Percentiles rank a stretch among this genome's conserved stretches.
These are phyloP conservation scores for Aspergillus glaucus DNA, from an alignment of 2,329 filamentous ascomycete genomes.

Conservation along the genomic window DNA sequence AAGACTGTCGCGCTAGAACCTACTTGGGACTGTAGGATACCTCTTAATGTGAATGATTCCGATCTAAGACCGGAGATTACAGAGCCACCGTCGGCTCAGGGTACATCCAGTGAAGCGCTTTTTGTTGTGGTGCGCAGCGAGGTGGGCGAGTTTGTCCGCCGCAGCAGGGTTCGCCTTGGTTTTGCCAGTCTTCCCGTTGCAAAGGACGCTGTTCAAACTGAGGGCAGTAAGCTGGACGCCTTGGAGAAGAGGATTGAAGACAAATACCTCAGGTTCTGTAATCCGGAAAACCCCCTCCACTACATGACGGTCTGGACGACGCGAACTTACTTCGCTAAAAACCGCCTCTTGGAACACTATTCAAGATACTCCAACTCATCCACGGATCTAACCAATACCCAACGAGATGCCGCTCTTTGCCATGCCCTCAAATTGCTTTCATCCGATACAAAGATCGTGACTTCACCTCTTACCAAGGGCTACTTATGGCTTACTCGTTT, in stretches of 20 bases:
- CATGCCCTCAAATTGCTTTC: slow-evolving; percentile 37
- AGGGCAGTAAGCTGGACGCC: slow-evolving; percentile 22
- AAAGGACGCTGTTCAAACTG: slow-evolving; percentile 21
- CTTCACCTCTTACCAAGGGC: slow-evolving; percentile 35
- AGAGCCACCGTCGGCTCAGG: slow-evolving; percentile 19
- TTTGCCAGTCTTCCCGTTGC: slow-evolving; percentile 37
- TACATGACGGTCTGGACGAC: slow-evolving; percentile 45
- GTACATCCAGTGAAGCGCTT: slow-evolving; percentile 34
- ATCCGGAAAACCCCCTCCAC: slow-evolving; percentile 39
- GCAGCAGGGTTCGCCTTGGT: slow-evolving; percentile 39
- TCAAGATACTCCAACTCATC: slow-evolving; percentile 15
- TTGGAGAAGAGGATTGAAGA: slow-evolving; percentile 42
- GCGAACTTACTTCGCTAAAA: slow-evolving; percentile 44
- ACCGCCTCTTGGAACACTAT: slow-evolving; percentile 46
- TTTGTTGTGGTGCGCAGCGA: slow-evolving; percentile 42
- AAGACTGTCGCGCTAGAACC: slow-evolving; percentile 32
- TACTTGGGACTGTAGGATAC: slow-evolving; percentile 40
- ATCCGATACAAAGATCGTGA: slow-evolving; percentile 42
- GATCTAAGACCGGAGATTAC: slow-evolving; percentile 38
- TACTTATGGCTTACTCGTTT: slow-evolving; percentile 40
- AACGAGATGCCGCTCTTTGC: slow-evolving; percentile 24
- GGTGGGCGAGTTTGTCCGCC: slow-evolving; percentile 36
- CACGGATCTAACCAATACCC: slow-evolving; percentile 18
- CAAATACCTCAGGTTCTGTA: slow-evolving; percentile 40
- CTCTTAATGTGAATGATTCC: slow-evolving; percentile 39